Conservation (phyloP, 352 stramenopile genomes). For the Globisporangium middletonii region DNA sequence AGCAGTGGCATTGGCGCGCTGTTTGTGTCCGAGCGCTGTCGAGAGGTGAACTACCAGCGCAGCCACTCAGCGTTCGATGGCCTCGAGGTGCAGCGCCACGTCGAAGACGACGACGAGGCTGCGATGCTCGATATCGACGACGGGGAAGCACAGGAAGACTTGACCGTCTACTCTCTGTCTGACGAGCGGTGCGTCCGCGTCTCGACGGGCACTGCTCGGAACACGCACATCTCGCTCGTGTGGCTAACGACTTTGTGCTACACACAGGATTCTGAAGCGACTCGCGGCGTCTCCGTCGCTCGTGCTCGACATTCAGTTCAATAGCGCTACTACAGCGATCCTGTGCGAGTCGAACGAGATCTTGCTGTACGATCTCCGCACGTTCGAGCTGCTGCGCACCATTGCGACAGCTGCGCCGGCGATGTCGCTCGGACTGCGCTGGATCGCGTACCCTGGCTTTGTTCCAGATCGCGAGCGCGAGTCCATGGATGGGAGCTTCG, state of each 20-base stretch:
- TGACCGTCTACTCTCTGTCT: slow-evolving; percentile 43
- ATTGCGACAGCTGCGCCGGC: slow-evolving; percentile 48
- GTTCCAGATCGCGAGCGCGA: slow-evolving; percentile 19
- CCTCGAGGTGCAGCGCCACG: slow-evolving; percentile 18
- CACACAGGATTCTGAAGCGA: slow-evolving; percentile 32
- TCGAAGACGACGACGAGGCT: slow-evolving; percentile 31
- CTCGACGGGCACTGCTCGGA: not conserved
- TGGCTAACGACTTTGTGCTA: slow-evolving; percentile 1
- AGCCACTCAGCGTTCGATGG: slow-evolving; percentile 10
- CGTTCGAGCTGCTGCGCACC: slow-evolving; percentile 33
- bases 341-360: slow-evolving; percentile 68
- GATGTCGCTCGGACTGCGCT: slow-evolving; percentile 60
- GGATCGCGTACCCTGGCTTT: slow-evolving; percentile 63
- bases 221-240: not conserved
- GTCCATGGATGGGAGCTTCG: slow-evolving; percentile 16
- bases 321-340: slow-evolving; percentile 40
- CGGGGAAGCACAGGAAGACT: slow-evolving; percentile 35
- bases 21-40: slow-evolving; percentile 48
- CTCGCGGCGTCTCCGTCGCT: slow-evolving; percentile 54
- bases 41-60: slow-evolving; percentile 24
- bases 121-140: slow-evolving; percentile 26
- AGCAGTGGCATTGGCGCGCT: slow-evolving; percentile 19
- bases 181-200: slow-evolving; percentile 33
- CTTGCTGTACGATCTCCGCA: slow-evolving; percentile 52
- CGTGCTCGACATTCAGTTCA: slow-evolving; percentile 67